Conservation (phyloP, 768 basidiomycete genomes). For the Cystofilobasidium capitatum region DNA sequence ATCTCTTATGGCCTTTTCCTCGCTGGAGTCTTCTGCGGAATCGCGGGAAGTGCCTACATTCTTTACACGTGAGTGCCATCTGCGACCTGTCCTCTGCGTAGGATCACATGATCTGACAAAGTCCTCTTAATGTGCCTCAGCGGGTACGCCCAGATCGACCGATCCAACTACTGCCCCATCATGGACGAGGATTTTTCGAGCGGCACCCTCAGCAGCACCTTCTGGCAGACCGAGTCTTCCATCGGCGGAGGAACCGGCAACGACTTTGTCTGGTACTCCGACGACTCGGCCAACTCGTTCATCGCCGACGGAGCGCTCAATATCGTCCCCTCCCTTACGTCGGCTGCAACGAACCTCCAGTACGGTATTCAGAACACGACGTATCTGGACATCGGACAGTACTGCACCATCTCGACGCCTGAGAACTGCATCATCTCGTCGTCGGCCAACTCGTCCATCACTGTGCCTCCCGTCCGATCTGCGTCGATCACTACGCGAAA, state of each 20-base stretch:
- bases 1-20: constrained; percentile 14
- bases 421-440: not conserved
- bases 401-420: not conserved
- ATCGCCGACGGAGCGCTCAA: constrained; percentile 57
- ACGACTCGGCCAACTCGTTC: constrained; percentile 3
- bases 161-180: constrained; percentile 47
- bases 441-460: constrained; percentile 14
- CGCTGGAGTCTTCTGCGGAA: constrained; percentile 4
- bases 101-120: no score
- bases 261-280: constrained; percentile 10
- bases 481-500: constrained; percentile 5
- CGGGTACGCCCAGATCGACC: not conserved
- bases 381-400: constrained; percentile 6
- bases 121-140: not conserved
- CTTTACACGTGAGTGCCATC: not conserved
- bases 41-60: constrained; percentile 9
- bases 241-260: constrained; percentile 49
- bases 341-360: constrained; percentile 43
- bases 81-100: not conserved
- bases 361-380: not conserved
- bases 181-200: constrained; percentile 60
- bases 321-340: constrained; percentile 73
- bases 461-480: not conserved
- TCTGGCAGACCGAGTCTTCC: constrained; percentile 63
- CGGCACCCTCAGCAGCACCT: constrained; percentile 44